phyloP scores from a whole-genome alignment of 2,329 filamentous ascomycete genomes.

The Penicillium freii region DNA sequence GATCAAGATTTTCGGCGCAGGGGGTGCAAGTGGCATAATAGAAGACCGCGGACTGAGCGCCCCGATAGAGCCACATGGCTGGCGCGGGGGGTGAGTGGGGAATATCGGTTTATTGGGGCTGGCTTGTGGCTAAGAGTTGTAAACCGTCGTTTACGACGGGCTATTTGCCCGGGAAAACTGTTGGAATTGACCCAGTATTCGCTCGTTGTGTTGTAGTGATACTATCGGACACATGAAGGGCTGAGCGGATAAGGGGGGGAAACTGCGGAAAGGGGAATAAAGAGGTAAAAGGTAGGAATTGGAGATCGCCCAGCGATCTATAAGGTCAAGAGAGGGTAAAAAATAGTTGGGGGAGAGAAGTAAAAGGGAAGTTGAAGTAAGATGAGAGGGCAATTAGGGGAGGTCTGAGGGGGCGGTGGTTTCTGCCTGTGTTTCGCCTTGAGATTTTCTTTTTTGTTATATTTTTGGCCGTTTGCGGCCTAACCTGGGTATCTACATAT shows the following conservation, averaged over 20 bases:
- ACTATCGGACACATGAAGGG: conserved; percentile 38
- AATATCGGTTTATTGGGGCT: conserved; percentile 1
- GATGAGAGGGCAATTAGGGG: conserved; percentile 4
- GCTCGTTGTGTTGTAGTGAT: conserved; percentile 22
- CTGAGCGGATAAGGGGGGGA: conserved; percentile 20
- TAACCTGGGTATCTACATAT: not conserved
- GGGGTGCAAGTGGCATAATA: conserved; percentile 51
- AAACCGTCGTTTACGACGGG: conserved; percentile 21
- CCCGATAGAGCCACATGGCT: conserved; percentile 49
- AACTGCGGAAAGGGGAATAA: conserved; percentile 4
- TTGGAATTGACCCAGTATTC: conserved; percentile 25
- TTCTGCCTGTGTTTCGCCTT: conserved; percentile 11
- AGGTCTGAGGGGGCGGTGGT: conserved; percentile 5
- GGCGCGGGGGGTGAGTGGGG: conserved; percentile 14
- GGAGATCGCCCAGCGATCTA: conserved; percentile 33
- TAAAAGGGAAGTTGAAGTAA: not conserved
- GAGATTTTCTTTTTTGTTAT: not conserved
- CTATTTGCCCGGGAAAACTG: conserved; percentile 24
- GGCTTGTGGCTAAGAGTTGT: not conserved
- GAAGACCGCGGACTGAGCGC: conserved; percentile 51
- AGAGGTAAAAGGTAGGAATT: conserved; percentile 11
- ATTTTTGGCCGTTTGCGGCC: conserved; percentile 3
- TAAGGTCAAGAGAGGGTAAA: conserved; percentile 1
- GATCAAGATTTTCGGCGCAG: conserved; percentile 69
- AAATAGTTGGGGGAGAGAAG: conserved; percentile 8